These are phyloP conservation scores for Lotus japonicus DNA, from an alignment of 306 rosid species.

Conservation along the genomic window DNA sequence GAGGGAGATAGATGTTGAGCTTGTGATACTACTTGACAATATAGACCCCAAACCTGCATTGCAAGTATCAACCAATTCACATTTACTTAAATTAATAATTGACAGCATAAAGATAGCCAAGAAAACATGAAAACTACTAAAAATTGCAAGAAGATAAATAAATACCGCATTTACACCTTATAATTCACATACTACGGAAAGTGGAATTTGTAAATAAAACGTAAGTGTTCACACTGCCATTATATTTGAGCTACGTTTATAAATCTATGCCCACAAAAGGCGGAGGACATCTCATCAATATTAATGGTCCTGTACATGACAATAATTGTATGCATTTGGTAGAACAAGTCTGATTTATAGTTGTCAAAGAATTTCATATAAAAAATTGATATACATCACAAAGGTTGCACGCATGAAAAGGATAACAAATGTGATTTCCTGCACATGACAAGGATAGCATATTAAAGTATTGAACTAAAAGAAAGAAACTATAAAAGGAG, in stretches of 20 bases:
- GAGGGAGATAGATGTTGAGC: constrained; percentile 80
- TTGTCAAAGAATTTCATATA: background rate
- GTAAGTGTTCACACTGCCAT: background rate
- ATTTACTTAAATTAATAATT: constrained; percentile 7
- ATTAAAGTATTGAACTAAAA: background rate
- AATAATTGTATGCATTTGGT: background rate
- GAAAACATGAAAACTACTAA: background rate
- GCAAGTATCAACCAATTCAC: constrained; percentile 11
- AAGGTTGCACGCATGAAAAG: background rate
- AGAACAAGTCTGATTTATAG: background rate
- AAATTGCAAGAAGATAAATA: background rate
- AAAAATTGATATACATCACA: background rate
- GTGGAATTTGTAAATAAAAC: background rate
- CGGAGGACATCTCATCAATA: background rate
- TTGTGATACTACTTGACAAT: constrained; percentile 70
- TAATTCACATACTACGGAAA: background rate
- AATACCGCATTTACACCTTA: constrained; percentile 3
- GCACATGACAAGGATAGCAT: background rate
- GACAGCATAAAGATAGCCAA: background rate
- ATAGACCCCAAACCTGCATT: constrained; percentile 70
- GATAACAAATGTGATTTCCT: background rate
- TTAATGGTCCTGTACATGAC: background rate
- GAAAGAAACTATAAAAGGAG: background rate
- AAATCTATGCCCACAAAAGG: constrained; percentile 10
- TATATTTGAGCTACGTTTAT: constrained; percentile 5